Evolutionary conservation across 2,329 filamentous ascomycete species (phyloP).

Genomic region (Boeremia lycopersici): DNA sequence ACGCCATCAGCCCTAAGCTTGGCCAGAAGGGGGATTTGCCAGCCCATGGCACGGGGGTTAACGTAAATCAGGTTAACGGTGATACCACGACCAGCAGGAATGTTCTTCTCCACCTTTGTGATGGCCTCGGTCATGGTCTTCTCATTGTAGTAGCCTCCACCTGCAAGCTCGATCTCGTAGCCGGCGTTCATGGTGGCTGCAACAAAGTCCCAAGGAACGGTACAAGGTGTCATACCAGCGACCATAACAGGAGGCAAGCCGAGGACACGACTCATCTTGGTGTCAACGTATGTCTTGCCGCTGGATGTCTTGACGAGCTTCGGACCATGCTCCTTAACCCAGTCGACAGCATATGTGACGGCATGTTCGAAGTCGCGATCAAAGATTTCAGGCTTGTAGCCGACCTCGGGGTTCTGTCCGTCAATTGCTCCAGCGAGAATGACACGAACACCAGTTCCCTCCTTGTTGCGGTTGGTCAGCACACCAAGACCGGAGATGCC

Average conservation of each 20-base stretch:
- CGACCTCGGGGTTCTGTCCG: conserved; percentile 86
- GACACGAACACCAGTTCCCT: conserved; percentile 94
- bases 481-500: conserved; percentile 96
- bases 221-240: conserved; percentile 57
- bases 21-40: conserved; percentile 59
- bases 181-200: conserved; percentile 60
- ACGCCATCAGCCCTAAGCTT: conserved; percentile 55
- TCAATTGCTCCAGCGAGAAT: conserved; percentile 94
- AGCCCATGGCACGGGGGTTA: conserved; percentile 58
- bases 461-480: conserved; percentile 97
- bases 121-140: conserved; percentile 54
- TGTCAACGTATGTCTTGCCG: conserved; percentile 91
- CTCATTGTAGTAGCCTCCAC: conserved; percentile 58
- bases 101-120: conserved; percentile 51
- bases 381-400: conserved; percentile 97
- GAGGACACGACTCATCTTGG: conserved; percentile 66
- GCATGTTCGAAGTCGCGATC: conserved; percentile 95
- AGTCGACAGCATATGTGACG: conserved; percentile 92
- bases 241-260: conserved; percentile 56
- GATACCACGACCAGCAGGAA: conserved; percentile 57
- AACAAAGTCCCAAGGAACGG: conserved; percentile 58
- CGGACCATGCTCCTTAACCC: conserved; percentile 98
- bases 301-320: conserved; percentile 86
- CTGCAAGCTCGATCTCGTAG: conserved; percentile 56
- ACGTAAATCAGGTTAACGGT: conserved; percentile 62